Conservation (phyloP, 2,329 filamentous ascomycete species). For the Ophiostoma perfectum region DNA sequence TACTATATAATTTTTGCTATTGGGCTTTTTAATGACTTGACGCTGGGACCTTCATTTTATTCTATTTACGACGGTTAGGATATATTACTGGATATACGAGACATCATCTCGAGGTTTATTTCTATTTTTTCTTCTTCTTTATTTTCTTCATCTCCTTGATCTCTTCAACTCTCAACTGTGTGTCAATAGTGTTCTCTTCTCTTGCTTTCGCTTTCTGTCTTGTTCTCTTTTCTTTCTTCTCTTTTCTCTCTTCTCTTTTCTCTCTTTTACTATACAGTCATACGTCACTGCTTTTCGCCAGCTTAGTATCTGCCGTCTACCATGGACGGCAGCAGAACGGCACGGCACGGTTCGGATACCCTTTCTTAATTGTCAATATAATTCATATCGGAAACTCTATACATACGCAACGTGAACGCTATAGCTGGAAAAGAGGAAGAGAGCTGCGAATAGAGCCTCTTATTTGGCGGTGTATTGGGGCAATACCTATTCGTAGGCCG, state of each 20-base stretch:
- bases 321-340: neutral
- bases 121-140: neutral
- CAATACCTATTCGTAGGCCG: neutral
- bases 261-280: neutral
- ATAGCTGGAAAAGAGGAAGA: neutral
- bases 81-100: constrained; percentile 2
- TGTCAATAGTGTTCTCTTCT: neutral
- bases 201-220: neutral
- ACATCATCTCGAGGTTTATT: constrained; percentile 15
- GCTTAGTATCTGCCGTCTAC: neutral
- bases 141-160: neutral
- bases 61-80: constrained; percentile 12
- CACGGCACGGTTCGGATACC: neutral
- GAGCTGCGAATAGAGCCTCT: neutral
- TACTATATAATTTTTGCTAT: constrained; percentile 18
- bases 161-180: neutral
- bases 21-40: constrained; percentile 15
- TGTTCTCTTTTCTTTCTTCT: neutral
- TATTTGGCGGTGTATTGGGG: constrained; percentile 14
- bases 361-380: constrained; percentile 2
- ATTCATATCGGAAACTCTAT: neutral
- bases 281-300: neutral
- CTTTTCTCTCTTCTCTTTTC: neutral
- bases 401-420: neutral
- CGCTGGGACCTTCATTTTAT: constrained; percentile 5